phyloP scores from a whole-genome alignment of 2,329 filamentous ascomycete genomes.

The Stachybotrys chlorohalonatus region DNA sequence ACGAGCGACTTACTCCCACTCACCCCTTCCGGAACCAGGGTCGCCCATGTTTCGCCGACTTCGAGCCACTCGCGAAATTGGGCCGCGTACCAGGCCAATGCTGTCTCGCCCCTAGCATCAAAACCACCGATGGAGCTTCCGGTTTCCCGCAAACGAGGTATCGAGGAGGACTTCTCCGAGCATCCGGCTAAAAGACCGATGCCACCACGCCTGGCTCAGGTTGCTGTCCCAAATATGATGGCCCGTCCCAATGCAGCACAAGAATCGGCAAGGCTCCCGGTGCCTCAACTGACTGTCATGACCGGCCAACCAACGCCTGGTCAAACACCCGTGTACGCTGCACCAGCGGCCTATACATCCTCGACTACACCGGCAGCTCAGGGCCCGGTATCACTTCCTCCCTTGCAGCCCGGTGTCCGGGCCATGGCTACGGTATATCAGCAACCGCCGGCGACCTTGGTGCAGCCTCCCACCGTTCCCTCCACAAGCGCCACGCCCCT shows the following conservation, averaged over 20 bases:
- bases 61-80: slow-evolving; percentile 27
- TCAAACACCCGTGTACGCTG: slow-evolving; percentile 18
- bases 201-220: slow-evolving; percentile 11
- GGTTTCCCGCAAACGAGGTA: slow-evolving; percentile 38
- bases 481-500: slow-evolving; percentile 12
- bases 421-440: slow-evolving; percentile 74
- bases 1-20: slow-evolving; percentile 20
- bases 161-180: slow-evolving; percentile 40
- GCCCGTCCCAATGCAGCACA: slow-evolving; percentile 10
- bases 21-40: slow-evolving; percentile 19
- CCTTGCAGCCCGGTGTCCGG: slow-evolving; percentile 50
- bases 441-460: slow-evolving; percentile 34
- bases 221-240: slow-evolving; percentile 7
- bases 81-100: slow-evolving; percentile 27
- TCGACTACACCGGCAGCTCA: slow-evolving; percentile 25
- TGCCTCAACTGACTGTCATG: slow-evolving; percentile 62
- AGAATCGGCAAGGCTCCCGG: slow-evolving; percentile 44
- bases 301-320: slow-evolving; percentile 25
- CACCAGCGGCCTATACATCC: slow-evolving; percentile 29
- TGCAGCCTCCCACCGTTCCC: slow-evolving; percentile 22
- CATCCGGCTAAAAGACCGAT: slow-evolving; percentile 44
- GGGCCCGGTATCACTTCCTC: slow-evolving; percentile 47
- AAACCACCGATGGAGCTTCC: slow-evolving; percentile 34
- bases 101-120: slow-evolving; percentile 37
- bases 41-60: slow-evolving; percentile 31